Evolutionary conservation across 352 stramenopile species (phyloP), one percentile per base, ranked within the genome.

Genomic region (Phytopythium mirpurense): DNA sequence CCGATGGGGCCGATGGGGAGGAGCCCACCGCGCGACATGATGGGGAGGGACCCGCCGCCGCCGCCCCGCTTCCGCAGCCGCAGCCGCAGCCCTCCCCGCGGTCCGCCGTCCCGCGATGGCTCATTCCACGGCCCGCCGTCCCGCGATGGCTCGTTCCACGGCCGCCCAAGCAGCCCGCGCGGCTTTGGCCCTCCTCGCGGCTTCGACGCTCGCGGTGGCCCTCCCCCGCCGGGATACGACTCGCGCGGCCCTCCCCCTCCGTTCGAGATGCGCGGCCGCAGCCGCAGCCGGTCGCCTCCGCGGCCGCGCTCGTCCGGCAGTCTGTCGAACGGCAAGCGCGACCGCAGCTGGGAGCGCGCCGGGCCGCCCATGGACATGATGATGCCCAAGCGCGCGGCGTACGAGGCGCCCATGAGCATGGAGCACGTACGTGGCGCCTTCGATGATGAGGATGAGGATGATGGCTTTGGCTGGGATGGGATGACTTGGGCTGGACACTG

Each of bases 291-390:
- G 23, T 80, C 70, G 49, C 63, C 65, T 7, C 67, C 65, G 4
- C 68, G 65, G 10, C 68, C 62, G 34, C 52, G 51, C 23, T 62
- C 63, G 26, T 47, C 38, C 14, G 57, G 63, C 10, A 66, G 67
- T 49, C 72, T 72, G 60, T 23, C 40, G n/a, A 45, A 47, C 24
- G 49, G 49, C 24, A 74, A 77, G 38, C 65, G 67, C 57, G 64
- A 70, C 58, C 63, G 67, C 46, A 76, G 67, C 38, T 76, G 67
- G 67, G 67, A 76, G 5, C 67, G 67, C 29, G 60, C 57, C 14
- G 60, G 57, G 1, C 67, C 58, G 16, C 55, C 57, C 21, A 46
- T 56, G 34, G 51, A 61, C 27, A 9, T 9, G 29, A 9, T 9
- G 29, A 61, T 64, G 60, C n/a, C 31, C 10, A 51, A 51, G 29